Conservation (phyloP, 192 early-diverging fungal species). For the Thoreauomyces humboldtii region DNA sequence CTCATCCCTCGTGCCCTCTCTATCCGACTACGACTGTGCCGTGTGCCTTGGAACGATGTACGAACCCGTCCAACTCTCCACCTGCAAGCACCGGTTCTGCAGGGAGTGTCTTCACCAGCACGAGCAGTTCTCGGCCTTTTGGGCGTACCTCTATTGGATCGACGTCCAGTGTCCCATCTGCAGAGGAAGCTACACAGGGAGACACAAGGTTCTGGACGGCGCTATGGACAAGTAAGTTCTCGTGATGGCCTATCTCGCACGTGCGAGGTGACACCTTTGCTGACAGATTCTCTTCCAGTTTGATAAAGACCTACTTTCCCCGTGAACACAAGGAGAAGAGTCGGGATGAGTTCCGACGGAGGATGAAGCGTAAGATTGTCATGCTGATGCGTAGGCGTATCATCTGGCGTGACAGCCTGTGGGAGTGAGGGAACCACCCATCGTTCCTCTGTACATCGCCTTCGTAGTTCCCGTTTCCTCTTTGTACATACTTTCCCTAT, state of each 20-base stretch:
- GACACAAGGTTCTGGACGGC: neutral
- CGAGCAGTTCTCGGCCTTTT: slow-evolving; percentile 18
- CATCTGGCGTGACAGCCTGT: slow-evolving; percentile 8
- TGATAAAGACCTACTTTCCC: slow-evolving; percentile 19
- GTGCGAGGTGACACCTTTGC: no score
- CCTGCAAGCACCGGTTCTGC: slow-evolving; percentile 22
- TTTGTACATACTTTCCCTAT: no score
- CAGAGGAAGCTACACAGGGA: slow-evolving; percentile 14
- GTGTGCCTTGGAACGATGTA: slow-evolving; percentile 16
- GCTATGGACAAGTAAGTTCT: slow-evolving; percentile 22
- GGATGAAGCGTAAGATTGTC: slow-evolving; percentile 3
- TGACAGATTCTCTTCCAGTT: neutral
- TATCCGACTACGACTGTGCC: slow-evolving; percentile 7
- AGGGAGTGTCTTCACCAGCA: slow-evolving; percentile 24
- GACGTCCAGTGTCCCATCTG: slow-evolving; percentile 21
- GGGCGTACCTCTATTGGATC: slow-evolving; percentile 26
- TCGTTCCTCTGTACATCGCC: neutral
- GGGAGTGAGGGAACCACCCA: neutral
- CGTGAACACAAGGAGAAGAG: slow-evolving; percentile 5
- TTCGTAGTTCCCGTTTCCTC: neutral
- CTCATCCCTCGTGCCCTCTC: neutral
- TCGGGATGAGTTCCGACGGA: neutral
- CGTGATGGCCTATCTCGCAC: no score
- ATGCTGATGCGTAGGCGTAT: slow-evolving; percentile 6
- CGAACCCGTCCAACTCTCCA: slow-evolving; percentile 11